These are phyloP conservation scores for Globisporangium perplexum DNA, from an alignment of 352 stramenopile genomes.

Conservation along the genomic window DNA sequence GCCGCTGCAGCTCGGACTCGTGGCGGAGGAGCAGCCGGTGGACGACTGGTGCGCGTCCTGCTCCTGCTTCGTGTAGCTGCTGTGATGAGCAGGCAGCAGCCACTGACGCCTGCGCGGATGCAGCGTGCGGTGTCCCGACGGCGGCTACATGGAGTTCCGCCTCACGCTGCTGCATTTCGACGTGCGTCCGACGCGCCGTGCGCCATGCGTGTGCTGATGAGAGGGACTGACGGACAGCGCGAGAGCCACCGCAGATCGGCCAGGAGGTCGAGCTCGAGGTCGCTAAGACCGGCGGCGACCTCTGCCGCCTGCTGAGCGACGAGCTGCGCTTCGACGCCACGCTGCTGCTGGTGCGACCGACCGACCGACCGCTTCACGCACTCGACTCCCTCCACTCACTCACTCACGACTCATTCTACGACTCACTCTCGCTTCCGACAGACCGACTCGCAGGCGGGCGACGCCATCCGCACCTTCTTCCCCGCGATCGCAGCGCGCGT, in stretches of 20 bases:
- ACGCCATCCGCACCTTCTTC: conserved; percentile 59
- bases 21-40: conserved; percentile 55
- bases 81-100: background rate
- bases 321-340: conserved; percentile 31
- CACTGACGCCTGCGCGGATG: background rate
- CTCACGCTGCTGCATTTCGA: conserved; percentile 59
- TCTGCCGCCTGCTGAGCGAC: conserved; percentile 48
- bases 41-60: conserved; percentile 46
- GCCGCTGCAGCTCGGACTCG: conserved; percentile 38
- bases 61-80: background rate
- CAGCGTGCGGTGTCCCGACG: conserved; percentile 54
- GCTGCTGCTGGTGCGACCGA: conserved; percentile 22
- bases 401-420: no score
- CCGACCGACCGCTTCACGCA: background rate
- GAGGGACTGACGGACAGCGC: no score
- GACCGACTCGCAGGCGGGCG: conserved; percentile 50
- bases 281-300: conserved; percentile 52
- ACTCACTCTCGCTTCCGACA: conserved; percentile 8
- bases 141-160: conserved; percentile 58
- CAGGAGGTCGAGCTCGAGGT: conserved; percentile 38
- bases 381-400: background rate
- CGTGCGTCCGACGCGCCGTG: conserved; percentile 7
- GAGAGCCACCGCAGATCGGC: conserved; percentile 9
- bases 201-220: background rate
- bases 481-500: conserved; percentile 46